Conservation (phyloP, 257 asterid species). For the Solanum lycopersicoides region DNA sequence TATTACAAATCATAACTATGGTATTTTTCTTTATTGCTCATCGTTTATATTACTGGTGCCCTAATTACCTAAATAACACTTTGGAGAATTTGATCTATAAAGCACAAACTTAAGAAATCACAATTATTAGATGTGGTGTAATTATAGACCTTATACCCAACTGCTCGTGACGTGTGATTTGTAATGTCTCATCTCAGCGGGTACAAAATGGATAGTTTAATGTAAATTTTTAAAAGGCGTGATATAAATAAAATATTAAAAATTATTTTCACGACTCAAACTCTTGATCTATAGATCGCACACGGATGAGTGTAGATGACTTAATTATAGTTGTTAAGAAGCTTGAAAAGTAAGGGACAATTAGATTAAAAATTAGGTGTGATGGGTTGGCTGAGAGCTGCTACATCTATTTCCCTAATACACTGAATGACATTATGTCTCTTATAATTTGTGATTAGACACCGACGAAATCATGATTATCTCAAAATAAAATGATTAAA, state of each 20-base stretch:
- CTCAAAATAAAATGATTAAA: neutral
- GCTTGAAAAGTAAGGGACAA: slow-evolving; percentile 15
- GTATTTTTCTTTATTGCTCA: neutral
- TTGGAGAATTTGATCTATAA: neutral
- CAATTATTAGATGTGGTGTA: neutral
- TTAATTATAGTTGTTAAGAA: slow-evolving; percentile 18
- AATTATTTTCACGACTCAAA: neutral
- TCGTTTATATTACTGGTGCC: neutral
- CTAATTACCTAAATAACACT: neutral
- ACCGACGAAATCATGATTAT: neutral
- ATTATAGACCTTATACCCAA: neutral
- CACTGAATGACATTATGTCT: neutral
- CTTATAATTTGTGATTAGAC: neutral
- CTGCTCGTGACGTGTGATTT: slow-evolving; percentile 11
- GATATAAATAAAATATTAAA: neutral
- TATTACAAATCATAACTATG: neutral
- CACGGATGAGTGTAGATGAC: neutral
- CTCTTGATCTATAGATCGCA: neutral
- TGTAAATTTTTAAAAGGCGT: rapidly evolving
- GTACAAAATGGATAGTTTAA: rapidly evolving
- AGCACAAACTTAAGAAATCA: neutral
- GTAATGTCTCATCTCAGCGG: neutral
- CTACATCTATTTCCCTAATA: neutral
- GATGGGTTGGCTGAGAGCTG: slow-evolving; percentile 21
- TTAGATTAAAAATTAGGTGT: slow-evolving; percentile 30